Evolutionary conservation across 164 flowering plant genomes (phyloP), one percentile per base, ranked within the genome.

Genomic region (Magnolia sinica): DNA sequence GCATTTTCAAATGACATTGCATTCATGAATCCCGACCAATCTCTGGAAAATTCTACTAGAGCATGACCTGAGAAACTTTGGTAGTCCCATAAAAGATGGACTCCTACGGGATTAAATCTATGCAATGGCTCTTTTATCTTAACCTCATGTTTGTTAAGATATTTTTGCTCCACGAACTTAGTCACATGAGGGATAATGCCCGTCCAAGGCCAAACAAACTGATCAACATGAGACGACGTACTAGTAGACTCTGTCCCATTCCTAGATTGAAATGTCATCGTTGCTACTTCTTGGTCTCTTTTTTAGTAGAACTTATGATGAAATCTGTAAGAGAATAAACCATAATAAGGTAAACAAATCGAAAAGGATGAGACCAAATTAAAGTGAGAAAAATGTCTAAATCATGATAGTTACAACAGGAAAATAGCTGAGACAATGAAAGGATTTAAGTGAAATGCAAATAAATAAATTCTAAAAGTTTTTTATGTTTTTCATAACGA

Each of bases 141-240:
- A 8, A 19, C n/a, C 5, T 13, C 9, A 0, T 37, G 45, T 37
- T 37, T 37, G 4, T 2, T 37, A 37, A 37, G 45, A 37, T 37
- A 7, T 37, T 58, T 49, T 45, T 71, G 18, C 5, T 22, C 61
- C 61, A 11, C n/a, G 2, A 19, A 10, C 7, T 19, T 50, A 9
- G 11, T n/a, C 14, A 50, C 50, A n/a, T 71, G 49, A 16, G 50
- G 23, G 49, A 71, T 50, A 13, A 71, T 71, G 22, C 74, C 74
- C 74, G 50, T 71, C 74, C 74, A 71, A 71, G 74, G 74, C 61
- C 58, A 71, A 50, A 71, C 74, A 50, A 49, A 51, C 14, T 20
- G 58, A 45, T 71, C 61, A 45, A 45, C 27, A 59, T 13, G 19
- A 59, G 64, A 13, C 2, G 64, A 59, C 64, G 64, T 59, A 59